Percentiles rank a stretch among this genome's conserved stretches.
Evolutionary conservation across 495 filamentous ascomycete species (phyloP).

Genomic region (Cercophora sp.): DNA sequence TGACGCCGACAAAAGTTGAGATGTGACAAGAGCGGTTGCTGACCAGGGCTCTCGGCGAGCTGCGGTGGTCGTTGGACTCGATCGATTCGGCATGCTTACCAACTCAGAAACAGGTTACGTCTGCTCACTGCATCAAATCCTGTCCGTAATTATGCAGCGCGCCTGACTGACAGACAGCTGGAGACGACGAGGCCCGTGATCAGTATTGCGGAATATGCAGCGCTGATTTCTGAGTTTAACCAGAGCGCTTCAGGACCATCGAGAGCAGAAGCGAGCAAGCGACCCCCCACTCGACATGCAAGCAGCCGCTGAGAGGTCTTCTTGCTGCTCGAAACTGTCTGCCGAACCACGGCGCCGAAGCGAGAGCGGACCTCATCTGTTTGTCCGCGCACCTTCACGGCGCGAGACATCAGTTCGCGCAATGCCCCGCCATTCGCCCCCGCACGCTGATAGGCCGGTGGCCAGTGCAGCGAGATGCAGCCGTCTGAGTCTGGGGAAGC

Average conservation of each 20-base stretch:
- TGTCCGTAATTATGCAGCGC: neutral
- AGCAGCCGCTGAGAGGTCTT: neutral
- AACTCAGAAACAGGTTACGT: neutral
- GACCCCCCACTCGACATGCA: neutral
- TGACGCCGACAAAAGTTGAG: neutral
- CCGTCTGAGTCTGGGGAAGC: conserved; percentile 11
- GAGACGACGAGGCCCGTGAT: conserved; percentile 4
- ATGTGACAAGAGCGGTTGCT: neutral
- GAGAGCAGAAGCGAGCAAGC: neutral
- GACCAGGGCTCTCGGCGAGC: neutral
- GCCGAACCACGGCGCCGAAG: neutral
- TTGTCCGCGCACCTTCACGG: neutral
- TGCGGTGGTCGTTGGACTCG: neutral
- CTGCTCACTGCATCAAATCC: neutral
- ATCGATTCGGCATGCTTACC: neutral
- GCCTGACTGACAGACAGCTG: neutral
- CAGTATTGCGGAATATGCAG: conserved; percentile 8
- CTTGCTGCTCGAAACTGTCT: neutral
- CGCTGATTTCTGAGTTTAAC: conserved; percentile 8
- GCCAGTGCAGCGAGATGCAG: neutral
- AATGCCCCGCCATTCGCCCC: neutral
- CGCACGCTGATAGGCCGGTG: conserved; percentile 3
- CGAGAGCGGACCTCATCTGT: neutral
- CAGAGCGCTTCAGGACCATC: neutral
- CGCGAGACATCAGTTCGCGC: neutral